These are phyloP conservation scores for Fragaria vesca DNA, from an alignment of 306 rosid species.

Conservation along the genomic window DNA sequence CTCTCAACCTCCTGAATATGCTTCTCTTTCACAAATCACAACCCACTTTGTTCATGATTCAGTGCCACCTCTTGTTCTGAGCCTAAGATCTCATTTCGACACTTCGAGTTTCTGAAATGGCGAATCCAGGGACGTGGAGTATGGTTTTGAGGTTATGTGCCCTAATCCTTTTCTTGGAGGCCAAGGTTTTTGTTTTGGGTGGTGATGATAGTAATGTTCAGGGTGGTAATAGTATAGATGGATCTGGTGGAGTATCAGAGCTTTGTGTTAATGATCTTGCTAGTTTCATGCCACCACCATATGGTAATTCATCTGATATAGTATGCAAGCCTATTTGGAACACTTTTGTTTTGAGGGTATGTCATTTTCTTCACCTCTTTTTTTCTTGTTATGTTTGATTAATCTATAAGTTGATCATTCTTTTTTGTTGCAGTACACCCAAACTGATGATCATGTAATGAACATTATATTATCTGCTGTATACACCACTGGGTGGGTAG, in stretches of 20 bases:
- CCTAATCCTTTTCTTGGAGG: constrained; percentile 35
- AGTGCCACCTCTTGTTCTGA: constrained; percentile 27
- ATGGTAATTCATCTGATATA: constrained; percentile 56
- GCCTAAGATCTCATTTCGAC: constrained; percentile 24
- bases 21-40: constrained; percentile 33
- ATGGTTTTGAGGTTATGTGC: constrained; percentile 37
- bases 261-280: constrained; percentile 55
- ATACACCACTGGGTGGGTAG: constrained; percentile 96
- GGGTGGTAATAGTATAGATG: constrained; percentile 1
- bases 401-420: neutral
- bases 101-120: constrained; percentile 47
- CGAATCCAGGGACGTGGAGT: constrained; percentile 33
- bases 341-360: constrained; percentile 79
- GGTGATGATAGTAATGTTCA: constrained; percentile 30
- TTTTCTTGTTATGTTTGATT: neutral
- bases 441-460: constrained; percentile 54
- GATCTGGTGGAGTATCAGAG: constrained; percentile 28
- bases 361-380: constrained; percentile 15
- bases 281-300: constrained; percentile 84
- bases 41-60: constrained; percentile 30
- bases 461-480: constrained; percentile 79
- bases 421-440: constrained; percentile 62
- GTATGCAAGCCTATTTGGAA: constrained; percentile 86
- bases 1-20: constrained; percentile 38
- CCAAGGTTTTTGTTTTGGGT: constrained; percentile 32